Evolutionary conservation across 495 filamentous ascomycete genomes (phyloP), one percentile per base, ranked within the genome.

Genomic region (Parachaetomium inaequale): DNA sequence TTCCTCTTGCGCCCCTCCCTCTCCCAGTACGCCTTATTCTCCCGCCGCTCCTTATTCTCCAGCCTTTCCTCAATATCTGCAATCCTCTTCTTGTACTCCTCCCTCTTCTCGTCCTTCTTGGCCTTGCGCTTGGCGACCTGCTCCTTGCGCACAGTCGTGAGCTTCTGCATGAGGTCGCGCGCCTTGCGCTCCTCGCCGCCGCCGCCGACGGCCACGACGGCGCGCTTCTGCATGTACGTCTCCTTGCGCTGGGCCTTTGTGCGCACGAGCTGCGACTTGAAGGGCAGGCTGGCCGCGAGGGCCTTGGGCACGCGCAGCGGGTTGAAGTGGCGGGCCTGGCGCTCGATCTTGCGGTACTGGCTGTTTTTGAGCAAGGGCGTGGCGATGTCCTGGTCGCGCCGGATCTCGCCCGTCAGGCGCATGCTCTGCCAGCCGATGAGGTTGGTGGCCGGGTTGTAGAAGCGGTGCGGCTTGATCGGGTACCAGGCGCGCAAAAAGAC

Each of bases 401-500:
- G 89, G 61, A 98, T 88, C 79, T 97, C 85, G 55, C 94, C 95
- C n/a, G 95, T 98, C 55, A 95, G 78, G 19, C 93, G 86, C 94
- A 98, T 98, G 40, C 85, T 83, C 66, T 88, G 82, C 93, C 93
- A 96, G 43, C 82, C 81, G 29, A 98, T 83, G 23, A 98, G 82
- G 73, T 98, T 96, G 36, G 92, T 94, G 36, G 94, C 93, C 6
- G 92, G 91, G 73, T 97, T 98, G 77, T 98, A 96, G 84, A 95
- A 98, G 26, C 91, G 86, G 67, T 92, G 90, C 8, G 93, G 94
- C 66, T 90, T 91, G 73, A 98, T 86, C 7, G 94, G 91, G 75
- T 95, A 97, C 94, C 94, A 98, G 3, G 95, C 93, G 12, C 93
- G 82, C 36, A 98, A 75, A 79, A 98, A 98, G 47, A 96, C 89